A percentile compares a stretch with the other conserved stretches of the same genome.
Evolutionary conservation across 1,284 basidiomycete genomes (phyloP).

Genomic region (Fomitiporia mediterranea): DNA sequence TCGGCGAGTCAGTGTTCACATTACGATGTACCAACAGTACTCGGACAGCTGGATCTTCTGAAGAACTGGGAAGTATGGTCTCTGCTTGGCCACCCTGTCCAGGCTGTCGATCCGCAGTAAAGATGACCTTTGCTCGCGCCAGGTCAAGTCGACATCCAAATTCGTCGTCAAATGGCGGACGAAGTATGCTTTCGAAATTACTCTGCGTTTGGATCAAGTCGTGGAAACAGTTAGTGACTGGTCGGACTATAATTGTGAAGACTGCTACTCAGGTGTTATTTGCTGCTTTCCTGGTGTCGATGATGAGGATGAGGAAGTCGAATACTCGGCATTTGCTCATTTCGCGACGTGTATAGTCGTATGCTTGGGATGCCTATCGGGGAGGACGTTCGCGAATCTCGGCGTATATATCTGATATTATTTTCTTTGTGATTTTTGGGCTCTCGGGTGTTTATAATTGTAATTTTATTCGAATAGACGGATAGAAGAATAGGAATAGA

Average conservation of each 20-base stretch:
- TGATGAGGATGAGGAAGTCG: slow-evolving; percentile 22
- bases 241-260: slow-evolving; percentile 21
- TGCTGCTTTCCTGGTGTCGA: slow-evolving; percentile 22
- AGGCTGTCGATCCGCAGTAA: slow-evolving; percentile 23
- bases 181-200: neutral
- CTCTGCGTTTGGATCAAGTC: slow-evolving; percentile 17
- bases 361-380: no score
- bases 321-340: slow-evolving; percentile 4
- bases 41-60: neutral
- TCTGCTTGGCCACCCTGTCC: slow-evolving; percentile 24
- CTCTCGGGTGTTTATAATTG: no score
- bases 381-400: no score
- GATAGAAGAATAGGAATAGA: no score
- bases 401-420: no score
- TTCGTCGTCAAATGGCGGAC: neutral
- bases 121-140: slow-evolving; percentile 20
- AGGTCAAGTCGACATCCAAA: neutral
- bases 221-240: slow-evolving; percentile 23
- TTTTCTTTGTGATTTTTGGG: no score
- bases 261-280: slow-evolving; percentile 23
- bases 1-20: slow-evolving; percentile 14
- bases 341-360: neutral
- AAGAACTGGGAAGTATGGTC: slow-evolving; percentile 20
- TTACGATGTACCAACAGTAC: neutral
- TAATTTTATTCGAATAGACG: no score